Base-by-base conservation (phyloP, 306 rosid species). In the Cotoneaster glaucophyllus region DNA sequence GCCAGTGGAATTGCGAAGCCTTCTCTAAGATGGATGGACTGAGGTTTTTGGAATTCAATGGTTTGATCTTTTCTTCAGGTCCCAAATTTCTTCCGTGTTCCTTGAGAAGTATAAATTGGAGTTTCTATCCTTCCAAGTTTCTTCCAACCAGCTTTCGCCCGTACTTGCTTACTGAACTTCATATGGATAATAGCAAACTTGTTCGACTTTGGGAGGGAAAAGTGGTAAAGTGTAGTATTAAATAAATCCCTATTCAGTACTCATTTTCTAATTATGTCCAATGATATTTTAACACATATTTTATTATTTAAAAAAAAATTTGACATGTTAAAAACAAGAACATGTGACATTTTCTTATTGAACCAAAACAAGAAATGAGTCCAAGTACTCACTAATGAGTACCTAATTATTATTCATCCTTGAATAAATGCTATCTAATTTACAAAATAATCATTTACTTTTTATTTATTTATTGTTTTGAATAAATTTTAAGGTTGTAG, bases 11-110 rank as follows among this genome's bases (percentile, higher is more conserved):
- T 45, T 15, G 6, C 3, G 17, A 18, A 4, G 24, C 66, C 1
- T 73, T 76, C 39, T 73, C 74, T 61, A 73, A 31, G 7, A 67
- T 84, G 82, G 21, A 24, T 26, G 64, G 71, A 7, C 63, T 84
- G 21, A 66, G 28, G 25, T 11, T 69, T 19, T 7, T 81, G 19
- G 29, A 74, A 0, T 37, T 76, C 18, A 6, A 45, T 26, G 31
- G 53, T 32, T 2, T 70, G 39, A 11, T 31, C 1, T 1, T 70
- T 57, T 32, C 12, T n/a, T 72, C 67, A n/a, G 9, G n/a, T 11
- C 75, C 48, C 11, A 52, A 70, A 53, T 43, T 10, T 32, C 71
- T 81, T 57, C 80, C 80, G 9, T 7, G 8, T 53, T 64, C 58
- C 29, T 57, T 81, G 6, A 64, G 64, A 56, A 29, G 10, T 44